Percentiles rank a stretch among this genome's conserved stretches.
Evolutionary conservation across 805 yeast species (phyloP).

Genomic region (Ogataea wickerhamii): DNA sequence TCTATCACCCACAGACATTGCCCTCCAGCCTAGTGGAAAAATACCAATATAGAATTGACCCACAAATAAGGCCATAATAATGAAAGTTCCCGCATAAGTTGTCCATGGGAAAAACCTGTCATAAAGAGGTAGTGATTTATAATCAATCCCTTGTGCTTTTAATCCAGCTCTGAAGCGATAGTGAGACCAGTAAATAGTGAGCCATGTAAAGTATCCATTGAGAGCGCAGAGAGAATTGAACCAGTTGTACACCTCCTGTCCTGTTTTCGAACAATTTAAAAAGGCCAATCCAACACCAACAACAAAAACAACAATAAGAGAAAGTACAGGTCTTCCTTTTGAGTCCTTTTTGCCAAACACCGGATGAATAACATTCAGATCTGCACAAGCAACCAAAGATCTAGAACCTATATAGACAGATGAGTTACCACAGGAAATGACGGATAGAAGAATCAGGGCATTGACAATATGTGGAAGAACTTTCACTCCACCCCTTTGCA

Average conservation of each 20-base stretch:
- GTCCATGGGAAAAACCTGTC: constrained; percentile 58
- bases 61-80: constrained; percentile 46
- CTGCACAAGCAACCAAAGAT: constrained; percentile 55
- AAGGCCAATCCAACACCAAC: constrained; percentile 56
- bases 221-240: constrained; percentile 59
- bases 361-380: constrained; percentile 59
- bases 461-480: constrained; percentile 61
- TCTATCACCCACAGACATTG: constrained; percentile 37
- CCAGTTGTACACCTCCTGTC: constrained; percentile 60
- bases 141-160: constrained; percentile 46
- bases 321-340: constrained; percentile 56
- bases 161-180: constrained; percentile 58
- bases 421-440: constrained; percentile 56
- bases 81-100: constrained; percentile 30
- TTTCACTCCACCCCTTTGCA: constrained; percentile 44
- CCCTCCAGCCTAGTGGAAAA: constrained; percentile 48
- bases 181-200: constrained; percentile 52
- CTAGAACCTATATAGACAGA: constrained; percentile 51
- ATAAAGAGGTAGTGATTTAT: constrained; percentile 36
- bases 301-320: constrained; percentile 47
- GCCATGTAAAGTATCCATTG: constrained; percentile 62
- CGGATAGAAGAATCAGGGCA: constrained; percentile 53
- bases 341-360: constrained; percentile 53
- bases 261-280: constrained; percentile 59
- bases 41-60: constrained; percentile 68